Evolutionary conservation across 305 asterid genomes (phyloP).

Genomic region (Petunia hybrid): DNA sequence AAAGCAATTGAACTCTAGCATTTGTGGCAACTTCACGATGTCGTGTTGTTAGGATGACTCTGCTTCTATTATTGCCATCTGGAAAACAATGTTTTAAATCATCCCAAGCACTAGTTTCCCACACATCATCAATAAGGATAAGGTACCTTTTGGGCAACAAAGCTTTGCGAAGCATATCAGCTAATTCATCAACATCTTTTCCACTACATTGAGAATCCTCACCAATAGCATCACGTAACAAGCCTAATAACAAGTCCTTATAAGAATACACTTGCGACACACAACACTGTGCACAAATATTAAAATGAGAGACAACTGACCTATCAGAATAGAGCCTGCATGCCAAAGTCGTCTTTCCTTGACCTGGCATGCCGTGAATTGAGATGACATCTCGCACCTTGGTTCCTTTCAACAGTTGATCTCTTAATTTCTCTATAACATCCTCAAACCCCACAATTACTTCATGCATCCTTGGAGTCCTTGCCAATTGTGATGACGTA

Average conservation of each 20-base stretch:
- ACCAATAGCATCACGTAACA: constrained; percentile 12
- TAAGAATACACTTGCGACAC: too few relatives aligned
- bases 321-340: too few relatives aligned
- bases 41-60: constrained; percentile 23
- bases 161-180: constrained; percentile 14
- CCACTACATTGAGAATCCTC: not conserved
- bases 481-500: too few relatives aligned
- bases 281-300: too few relatives aligned
- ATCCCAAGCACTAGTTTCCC: constrained; percentile 23
- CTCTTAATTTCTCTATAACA: too few relatives aligned
- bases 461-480: too few relatives aligned
- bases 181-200: not conserved
- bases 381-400: too few relatives aligned
- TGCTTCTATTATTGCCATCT: constrained; percentile 20
- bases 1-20: constrained; percentile 37
- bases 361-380: too few relatives aligned
- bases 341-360: too few relatives aligned
- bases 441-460: too few relatives aligned
- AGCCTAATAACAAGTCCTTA: not conserved
- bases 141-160: constrained; percentile 10
- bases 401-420: too few relatives aligned
- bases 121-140: constrained; percentile 17
- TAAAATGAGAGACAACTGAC: too few relatives aligned
- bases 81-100: constrained; percentile 19
- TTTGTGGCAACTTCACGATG: constrained; percentile 6